Evolutionary conservation across 176 grass and related monocot species (phyloP).

Genomic region (Juncus inflexus): DNA sequence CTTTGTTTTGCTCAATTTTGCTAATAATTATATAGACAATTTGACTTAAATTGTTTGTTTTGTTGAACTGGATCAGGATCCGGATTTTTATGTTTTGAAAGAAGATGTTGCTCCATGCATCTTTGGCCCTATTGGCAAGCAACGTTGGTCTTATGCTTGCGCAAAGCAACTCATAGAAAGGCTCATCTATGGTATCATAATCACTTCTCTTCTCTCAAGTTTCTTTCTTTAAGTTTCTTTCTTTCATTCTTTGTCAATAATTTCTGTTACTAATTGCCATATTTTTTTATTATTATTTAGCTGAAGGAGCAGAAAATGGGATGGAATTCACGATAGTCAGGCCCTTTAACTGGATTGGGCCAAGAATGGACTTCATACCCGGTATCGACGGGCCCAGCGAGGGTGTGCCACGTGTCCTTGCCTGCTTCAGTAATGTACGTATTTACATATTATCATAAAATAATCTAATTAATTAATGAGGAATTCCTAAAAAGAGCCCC

Average conservation of each 20-base stretch:
- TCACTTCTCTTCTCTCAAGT: background rate
- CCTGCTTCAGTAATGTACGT: constrained; percentile 96
- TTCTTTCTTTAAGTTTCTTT: constrained; percentile 7
- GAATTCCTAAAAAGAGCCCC: no score
- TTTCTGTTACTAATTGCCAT: no score
- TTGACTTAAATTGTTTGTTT: background rate
- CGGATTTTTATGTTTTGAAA: constrained; percentile 84
- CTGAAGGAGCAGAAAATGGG: constrained; percentile 83
- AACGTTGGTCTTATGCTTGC: constrained; percentile 90
- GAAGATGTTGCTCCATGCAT: constrained; percentile 94
- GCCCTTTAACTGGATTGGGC: constrained; percentile 98
- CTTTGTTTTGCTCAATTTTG: background rate
- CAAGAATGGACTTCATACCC: constrained; percentile 99
- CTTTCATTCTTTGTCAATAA: constrained; percentile 11
- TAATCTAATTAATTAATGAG: no score
- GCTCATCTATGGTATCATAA: constrained; percentile 66
- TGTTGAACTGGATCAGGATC: constrained; percentile 46
- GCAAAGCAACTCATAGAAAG: constrained; percentile 97
- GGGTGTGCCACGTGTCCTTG: constrained; percentile 91
- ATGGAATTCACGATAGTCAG: constrained; percentile 94
- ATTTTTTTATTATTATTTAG: constrained; percentile 24
- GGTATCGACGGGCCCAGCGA: constrained; percentile 95
- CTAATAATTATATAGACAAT: background rate
- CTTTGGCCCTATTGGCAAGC: constrained; percentile 88
- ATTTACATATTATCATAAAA: no score